A percentile compares a stretch with the other conserved stretches of the same genome.
phyloP scores from a whole-genome alignment of 305 asterid species.

The Rubia tinctorum region DNA sequence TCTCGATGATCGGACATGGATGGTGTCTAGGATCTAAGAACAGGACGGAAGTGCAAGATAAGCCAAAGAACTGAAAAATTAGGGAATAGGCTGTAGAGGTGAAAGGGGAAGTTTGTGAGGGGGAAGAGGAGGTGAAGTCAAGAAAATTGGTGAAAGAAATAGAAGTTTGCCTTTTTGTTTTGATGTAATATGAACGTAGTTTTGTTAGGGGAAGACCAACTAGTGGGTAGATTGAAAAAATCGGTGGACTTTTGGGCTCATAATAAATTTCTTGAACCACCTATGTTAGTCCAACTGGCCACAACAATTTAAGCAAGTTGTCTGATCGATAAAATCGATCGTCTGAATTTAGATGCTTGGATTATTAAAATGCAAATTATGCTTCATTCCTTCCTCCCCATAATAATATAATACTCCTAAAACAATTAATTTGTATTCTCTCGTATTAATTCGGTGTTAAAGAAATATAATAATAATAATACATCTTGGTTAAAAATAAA shows the following conservation, averaged over 20 bases:
- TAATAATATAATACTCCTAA: too few relatives aligned
- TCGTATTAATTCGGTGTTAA: too few relatives aligned
- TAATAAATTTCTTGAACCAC: background rate
- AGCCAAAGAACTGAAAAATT: background rate
- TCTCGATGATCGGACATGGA: conserved; percentile 44
- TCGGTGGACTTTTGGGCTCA: conserved; percentile 12
- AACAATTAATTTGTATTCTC: too few relatives aligned
- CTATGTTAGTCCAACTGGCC: too few relatives aligned
- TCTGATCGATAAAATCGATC: too few relatives aligned
- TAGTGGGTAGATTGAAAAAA: conserved; percentile 9
- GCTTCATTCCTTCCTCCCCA: too few relatives aligned
- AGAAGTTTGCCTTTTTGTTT: background rate
- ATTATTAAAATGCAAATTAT: too few relatives aligned
- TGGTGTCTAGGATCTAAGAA: background rate
- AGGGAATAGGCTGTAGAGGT: background rate
- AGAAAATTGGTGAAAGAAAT: conserved; percentile 13
- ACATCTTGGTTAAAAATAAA: too few relatives aligned
- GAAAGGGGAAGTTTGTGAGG: background rate
- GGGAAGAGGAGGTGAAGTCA: conserved; percentile 10
- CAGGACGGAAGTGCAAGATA: background rate
- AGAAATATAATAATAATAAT: too few relatives aligned
- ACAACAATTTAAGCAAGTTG: too few relatives aligned
- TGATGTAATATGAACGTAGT: conserved; percentile 19
- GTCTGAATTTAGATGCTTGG: too few relatives aligned
- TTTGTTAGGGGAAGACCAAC: conserved; percentile 14